These are phyloP conservation scores for Macrotyloma uniflorum DNA, from an alignment of 306 rosid genomes.

Conservation along the genomic window DNA sequence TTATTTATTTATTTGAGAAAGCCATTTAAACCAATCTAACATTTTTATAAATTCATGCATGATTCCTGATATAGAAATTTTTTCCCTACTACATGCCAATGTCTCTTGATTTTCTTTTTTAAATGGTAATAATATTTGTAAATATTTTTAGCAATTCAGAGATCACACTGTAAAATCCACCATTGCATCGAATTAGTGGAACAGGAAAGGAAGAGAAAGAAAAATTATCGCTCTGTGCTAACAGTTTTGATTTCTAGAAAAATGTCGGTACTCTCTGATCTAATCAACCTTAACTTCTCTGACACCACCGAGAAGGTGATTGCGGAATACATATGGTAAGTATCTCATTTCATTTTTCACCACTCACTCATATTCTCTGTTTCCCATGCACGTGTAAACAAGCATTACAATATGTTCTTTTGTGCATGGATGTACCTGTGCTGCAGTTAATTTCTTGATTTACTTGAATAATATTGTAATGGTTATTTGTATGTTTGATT, in stretches of 20 bases:
- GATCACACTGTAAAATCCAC: constrained; percentile 27
- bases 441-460: too few relatives aligned
- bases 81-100: not conserved
- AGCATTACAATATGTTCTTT: not conserved
- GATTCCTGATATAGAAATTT: not conserved
- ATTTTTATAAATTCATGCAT: not conserved
- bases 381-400: not conserved
- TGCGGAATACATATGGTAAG: constrained; percentile 87
- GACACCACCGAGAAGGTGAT: constrained; percentile 66
- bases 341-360: not conserved
- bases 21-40: not conserved
- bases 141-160: not conserved
- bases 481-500: not conserved
- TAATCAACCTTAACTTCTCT: constrained; percentile 69
- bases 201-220: not conserved
- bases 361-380: not conserved
- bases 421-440: not conserved
- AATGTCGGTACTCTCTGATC: constrained; percentile 67
- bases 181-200: not conserved
- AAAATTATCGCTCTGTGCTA: not conserved
- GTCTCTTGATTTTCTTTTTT: too few relatives aligned
- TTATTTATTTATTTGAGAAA: too few relatives aligned
- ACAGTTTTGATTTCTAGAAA: not conserved
- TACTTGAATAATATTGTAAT: not conserved
- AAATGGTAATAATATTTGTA: too few relatives aligned